Evolutionary conservation across 208 protist genomes (phyloP), one percentile per base, ranked within the genome.

Genomic region (Leishmania guyanensis): DNA sequence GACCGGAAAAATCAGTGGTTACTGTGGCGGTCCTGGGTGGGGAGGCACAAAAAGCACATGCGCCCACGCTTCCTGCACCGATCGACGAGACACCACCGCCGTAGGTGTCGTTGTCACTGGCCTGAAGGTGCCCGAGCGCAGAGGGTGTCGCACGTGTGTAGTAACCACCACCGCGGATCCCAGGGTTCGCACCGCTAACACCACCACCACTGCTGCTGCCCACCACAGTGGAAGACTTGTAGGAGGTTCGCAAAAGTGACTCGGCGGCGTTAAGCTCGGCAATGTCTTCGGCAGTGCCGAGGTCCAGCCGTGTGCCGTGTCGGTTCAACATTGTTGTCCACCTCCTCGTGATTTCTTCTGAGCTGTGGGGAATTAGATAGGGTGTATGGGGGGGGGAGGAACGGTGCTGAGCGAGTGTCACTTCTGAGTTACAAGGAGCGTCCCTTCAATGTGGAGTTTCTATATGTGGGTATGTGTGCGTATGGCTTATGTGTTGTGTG

Each of bases 271-370:
- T 89, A 22, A 96, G 83, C 88, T 96, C 91, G 5, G 84, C 88
- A n/a, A 96, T 84, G 58, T 96, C 93, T 29, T 96, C 91, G 5
- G 90, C 85, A 20, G 93, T 95, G 71, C 93, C 93, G 76, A 96
- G 89, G 50, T 95, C 90, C 17, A 96, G 83, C 5, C 93, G 89
- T 17, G 93, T 96, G 58, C 91, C 91, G 74, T 91, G 88, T 36
- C 93, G 83, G 79, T 89, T 92, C 26, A 96, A 65, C 91, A 96
- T 94, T 20, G 50, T 77, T 9, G 14, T 17, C n/a, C 2, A 16
- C 36, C 33, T 48, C 4, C 39, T 73, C n/a, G 22, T 53, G 29
- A 16, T 39, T 12, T 33, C 36, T 6, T 73, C 26, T 69, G 64
- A 33, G 12, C 64, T 69, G 12, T 43, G 64, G 43, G 43, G 39